Base-by-base conservation (phyloP, 768 basidiomycete species). In the Suillus tomentosus region DNA sequence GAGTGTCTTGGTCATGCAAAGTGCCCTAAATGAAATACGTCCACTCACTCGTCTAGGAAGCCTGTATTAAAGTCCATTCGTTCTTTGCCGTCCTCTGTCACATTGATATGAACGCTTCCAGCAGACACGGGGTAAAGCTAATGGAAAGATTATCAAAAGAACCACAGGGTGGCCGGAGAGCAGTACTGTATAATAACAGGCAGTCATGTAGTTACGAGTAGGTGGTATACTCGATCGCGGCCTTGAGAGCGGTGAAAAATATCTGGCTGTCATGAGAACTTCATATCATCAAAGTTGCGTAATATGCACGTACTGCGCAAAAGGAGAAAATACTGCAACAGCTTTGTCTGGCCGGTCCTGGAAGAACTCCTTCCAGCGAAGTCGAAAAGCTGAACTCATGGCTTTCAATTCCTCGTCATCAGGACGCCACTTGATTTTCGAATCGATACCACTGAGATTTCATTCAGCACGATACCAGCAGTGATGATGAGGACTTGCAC, bases 371-470 rank as follows among this genome's bases (percentile, higher is more conserved):
- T 80, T 73, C 87, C 87, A 88, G 48, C 79, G 74, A 27, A 75
- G 56, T 34, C 77, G 69, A 68, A 88, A 89, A 6, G 71, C 78
- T 9, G 83, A 78, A 0, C 80, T 79, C 42, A 89, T 73, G n/a
- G 77, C 77, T 56, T 80, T 75, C 27, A 87, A 76, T 48, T 89
- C 87, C 6, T 78, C 75, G 4, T 68, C 67, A 17, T 72, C 80
- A 3, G 88, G 87, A 31, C 88, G 79, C 15, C 87, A 68, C 68
- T 86, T 88, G 65, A 85, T 79, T 5, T 84, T 87, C 36, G 81
- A 80, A 66, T 89, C 85, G 37, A 83, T 67, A 2, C 77, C 84
- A 66, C 86, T 87, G 67, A 11, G 39, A 64, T 11, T 37, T 27
- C 3, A 43, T 4, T 45, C 19, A 56, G 39, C 51, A 7, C 11